Evolutionary conservation across 2,329 filamentous ascomycete species (phyloP), one percentile per base, ranked within the genome.

Genomic region (Corynespora cassiicola): DNA sequence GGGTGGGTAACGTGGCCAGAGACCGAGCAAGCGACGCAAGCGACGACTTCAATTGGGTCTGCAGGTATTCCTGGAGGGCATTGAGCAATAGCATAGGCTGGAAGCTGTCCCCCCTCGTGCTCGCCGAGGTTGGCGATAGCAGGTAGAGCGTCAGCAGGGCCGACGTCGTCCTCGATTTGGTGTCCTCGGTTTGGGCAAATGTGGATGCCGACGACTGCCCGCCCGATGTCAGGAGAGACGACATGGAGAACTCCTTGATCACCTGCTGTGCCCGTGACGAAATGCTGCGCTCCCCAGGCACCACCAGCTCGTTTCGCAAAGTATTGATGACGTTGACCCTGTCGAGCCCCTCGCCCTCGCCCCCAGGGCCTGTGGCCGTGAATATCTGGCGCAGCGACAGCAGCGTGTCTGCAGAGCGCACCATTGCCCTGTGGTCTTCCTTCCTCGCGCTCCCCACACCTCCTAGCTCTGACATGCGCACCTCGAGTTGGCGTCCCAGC

Each of bases 401-500:
- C 7, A 97, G 74, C 0, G 88, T 91, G 61, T 90, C 83, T 0
- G 88, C 84, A 33, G 89, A 94, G 27, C 89, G 79, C n/a, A 95
- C 82, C 58, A 96, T 79, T 1, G 88, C 86, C 27, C 84, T 77
- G 55, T 91, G 85, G 50, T 94, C 88, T 53, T 90, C 86, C 47
- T 81, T 83, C 39, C 73, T 77, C 18, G 60, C 43, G 44, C 73
- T 65, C 36, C 74, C 58, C 17, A 71, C 66, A 2, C 75, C 71
- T 2, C 75, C 77, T 5, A 88, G 74, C 66, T 95, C 90, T 0
- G 81, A 75, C 60, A 95, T 80, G 65, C 95, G 88, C n/a, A 87
- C 80, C 64, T 97, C 90, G 8, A 99, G 78, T 71, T 95, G 90
- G 28, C 91, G 77, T 0, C 89, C 90, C 3, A 97, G 75, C 58